Evolutionary conservation across 768 basidiomycete species (phyloP).

Genomic region (Boletus rex-veris): DNA sequence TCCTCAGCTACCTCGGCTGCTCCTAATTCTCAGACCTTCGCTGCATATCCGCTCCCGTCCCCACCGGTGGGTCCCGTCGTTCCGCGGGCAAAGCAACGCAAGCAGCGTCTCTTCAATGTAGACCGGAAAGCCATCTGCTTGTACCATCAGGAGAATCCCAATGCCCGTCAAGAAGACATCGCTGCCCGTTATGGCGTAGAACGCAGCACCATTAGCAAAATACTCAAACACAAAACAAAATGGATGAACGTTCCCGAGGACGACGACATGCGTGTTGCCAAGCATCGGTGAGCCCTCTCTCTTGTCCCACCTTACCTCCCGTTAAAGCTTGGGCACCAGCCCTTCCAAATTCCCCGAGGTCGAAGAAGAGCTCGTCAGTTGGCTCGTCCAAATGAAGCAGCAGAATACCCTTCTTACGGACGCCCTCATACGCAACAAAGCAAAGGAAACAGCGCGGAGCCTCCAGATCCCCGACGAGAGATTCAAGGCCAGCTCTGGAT

Average conservation of each 20-base stretch:
- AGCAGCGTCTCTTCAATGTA: slow-evolving; percentile 69
- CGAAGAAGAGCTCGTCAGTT: slow-evolving; percentile 59
- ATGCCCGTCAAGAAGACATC: slow-evolving; percentile 80
- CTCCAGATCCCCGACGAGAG: slow-evolving; percentile 60
- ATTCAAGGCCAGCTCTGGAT: slow-evolving; percentile 91
- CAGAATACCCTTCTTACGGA: slow-evolving; percentile 57
- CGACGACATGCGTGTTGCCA: slow-evolving; percentile 56
- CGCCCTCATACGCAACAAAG: slow-evolving; percentile 57
- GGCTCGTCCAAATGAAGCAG: slow-evolving; percentile 55
- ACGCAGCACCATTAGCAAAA: slow-evolving; percentile 92
- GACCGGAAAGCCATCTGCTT: slow-evolving; percentile 75
- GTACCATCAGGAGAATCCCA: slow-evolving; percentile 60
- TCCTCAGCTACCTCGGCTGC: slow-evolving; percentile 38
- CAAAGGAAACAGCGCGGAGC: slow-evolving; percentile 58
- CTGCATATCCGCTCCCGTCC: slow-evolving; percentile 29
- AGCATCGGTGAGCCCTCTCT: slow-evolving; percentile 53
- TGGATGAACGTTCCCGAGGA: slow-evolving; percentile 72
- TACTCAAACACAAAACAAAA: slow-evolving; percentile 77
- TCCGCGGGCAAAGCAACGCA: slow-evolving; percentile 51
- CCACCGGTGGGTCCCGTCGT: slow-evolving; percentile 29
- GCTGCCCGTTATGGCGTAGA: slow-evolving; percentile 74
- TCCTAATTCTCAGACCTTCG: slow-evolving; percentile 30
- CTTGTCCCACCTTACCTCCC: slow-evolving; percentile 2
- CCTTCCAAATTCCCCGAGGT: slow-evolving; percentile 80
- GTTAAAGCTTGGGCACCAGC: slow-evolving; percentile 34